phyloP scores from a whole-genome alignment of 306 rosid species.

The Prinsepia uniflora region DNA sequence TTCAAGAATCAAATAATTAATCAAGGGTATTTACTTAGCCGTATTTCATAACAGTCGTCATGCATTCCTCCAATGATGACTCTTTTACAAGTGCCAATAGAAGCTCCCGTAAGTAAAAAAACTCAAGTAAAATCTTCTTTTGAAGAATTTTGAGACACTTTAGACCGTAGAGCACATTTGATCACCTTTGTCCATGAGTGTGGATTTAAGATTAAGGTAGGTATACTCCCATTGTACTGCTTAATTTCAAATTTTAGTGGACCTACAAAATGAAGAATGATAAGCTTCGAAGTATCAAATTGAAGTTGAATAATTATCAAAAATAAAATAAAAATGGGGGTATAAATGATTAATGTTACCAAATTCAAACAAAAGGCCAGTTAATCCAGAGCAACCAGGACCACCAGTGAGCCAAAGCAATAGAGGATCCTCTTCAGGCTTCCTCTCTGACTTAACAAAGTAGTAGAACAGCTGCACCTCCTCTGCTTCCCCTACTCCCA shows the following conservation, averaged over 20 bases:
- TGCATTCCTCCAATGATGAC: no score
- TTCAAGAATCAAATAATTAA: not conserved
- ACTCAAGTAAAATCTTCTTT: no score
- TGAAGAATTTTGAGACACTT: no score
- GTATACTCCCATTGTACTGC: conserved; percentile 47
- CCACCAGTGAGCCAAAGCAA: conserved; percentile 76
- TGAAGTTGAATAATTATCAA: no score
- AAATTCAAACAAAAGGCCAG: conserved; percentile 48
- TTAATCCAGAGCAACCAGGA: conserved; percentile 56
- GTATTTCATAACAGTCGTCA: not conserved
- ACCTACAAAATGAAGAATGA: conserved; percentile 34
- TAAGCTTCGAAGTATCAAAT: no score
- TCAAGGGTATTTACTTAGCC: no score
- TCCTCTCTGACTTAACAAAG: conserved; percentile 52
- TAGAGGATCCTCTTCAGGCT: conserved; percentile 58
- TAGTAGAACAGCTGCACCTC: conserved; percentile 57
- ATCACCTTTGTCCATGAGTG: conserved; percentile 73
- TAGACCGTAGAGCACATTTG: no score
- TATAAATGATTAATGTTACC: conserved; percentile 18
- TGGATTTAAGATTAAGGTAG: conserved; percentile 39
- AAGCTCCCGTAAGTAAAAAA: no score
- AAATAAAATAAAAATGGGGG: no score
- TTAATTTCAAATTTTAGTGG: conserved; percentile 43
- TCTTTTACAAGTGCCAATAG: no score
- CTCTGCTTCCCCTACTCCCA: conserved; percentile 64